A percentile compares a stretch with the other conserved stretches of the same genome.
phyloP scores from a whole-genome alignment of 345 rosid genomes.

The Populus alba region DNA sequence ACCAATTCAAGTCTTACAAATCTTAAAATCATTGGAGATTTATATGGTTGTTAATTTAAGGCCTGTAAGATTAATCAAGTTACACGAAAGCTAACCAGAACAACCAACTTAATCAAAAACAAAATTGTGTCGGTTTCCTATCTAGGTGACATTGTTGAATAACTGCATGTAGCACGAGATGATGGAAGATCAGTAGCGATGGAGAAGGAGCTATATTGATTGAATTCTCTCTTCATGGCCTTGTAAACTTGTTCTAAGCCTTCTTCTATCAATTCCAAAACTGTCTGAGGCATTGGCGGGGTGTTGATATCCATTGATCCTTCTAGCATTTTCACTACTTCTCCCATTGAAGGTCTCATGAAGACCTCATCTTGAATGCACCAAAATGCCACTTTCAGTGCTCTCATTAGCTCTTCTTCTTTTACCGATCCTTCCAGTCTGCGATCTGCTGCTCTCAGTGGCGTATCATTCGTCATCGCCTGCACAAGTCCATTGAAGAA shows the following conservation, averaged over 20 bases:
- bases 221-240: constrained; percentile 77
- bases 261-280: constrained; percentile 73
- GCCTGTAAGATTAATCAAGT: no score
- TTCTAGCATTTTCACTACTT: constrained; percentile 31
- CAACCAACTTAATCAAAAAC: no score
- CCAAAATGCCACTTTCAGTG: constrained; percentile 30
- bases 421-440: constrained; percentile 16
- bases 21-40: no score
- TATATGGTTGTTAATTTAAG: no score
- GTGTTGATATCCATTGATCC: constrained; percentile 37
- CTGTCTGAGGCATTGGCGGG: constrained; percentile 87
- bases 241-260: constrained; percentile 74
- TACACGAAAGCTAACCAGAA: no score
- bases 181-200: constrained; percentile 36
- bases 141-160: constrained; percentile 92
- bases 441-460: constrained; percentile 26
- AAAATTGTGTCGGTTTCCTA: constrained; percentile 12
- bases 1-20: no score
- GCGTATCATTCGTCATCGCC: constrained; percentile 22
- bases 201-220: constrained; percentile 54
- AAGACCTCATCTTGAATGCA: constrained; percentile 36
- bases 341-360: constrained; percentile 34
- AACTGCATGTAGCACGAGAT: constrained; percentile 74
- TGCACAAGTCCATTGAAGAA: neutral
- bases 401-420: constrained; percentile 30